A percentile compares a stretch with the other conserved stretches of the same genome.
Evolutionary conservation across 2,329 filamentous ascomycete species (phyloP).

Genomic region (Exutisphaerella laricina): DNA sequence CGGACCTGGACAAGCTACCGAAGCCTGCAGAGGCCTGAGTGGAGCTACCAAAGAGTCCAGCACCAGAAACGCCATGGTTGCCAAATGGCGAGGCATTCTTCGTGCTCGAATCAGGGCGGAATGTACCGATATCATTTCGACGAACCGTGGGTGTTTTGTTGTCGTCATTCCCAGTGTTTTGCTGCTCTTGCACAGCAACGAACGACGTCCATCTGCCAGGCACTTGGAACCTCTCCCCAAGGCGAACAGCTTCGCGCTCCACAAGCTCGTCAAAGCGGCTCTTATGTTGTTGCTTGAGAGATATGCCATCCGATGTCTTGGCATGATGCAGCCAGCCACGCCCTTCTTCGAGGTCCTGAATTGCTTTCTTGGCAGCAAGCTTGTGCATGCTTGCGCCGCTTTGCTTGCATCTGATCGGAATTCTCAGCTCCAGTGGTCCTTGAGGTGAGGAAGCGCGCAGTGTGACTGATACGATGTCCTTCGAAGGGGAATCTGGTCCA

Average conservation of each 20-base stretch:
- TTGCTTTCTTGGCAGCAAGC: slow-evolving; percentile 62
- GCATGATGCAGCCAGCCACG: slow-evolving; percentile 59
- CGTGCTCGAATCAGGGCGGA: no score
- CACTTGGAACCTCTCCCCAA: slow-evolving; percentile 63
- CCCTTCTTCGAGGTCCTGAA: slow-evolving; percentile 64
- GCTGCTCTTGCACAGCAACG: slow-evolving; percentile 58
- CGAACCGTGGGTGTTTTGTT: not conserved
- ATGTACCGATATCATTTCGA: no score
- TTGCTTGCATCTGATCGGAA: slow-evolving; percentile 46
- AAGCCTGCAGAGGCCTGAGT: not conserved
- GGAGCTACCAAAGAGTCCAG: not conserved
- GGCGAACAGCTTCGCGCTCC: slow-evolving; percentile 58
- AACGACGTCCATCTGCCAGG: slow-evolving; percentile 68
- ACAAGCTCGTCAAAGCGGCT: slow-evolving; percentile 55
- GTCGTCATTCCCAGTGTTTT: slow-evolving; percentile 16
- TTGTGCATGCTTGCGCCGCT: slow-evolving; percentile 51
- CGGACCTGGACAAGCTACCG: not conserved
- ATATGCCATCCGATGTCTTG: slow-evolving; percentile 36
- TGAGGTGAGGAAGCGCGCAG: slow-evolving; percentile 53
- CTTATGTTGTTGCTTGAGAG: slow-evolving; percentile 44
- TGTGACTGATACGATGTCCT: slow-evolving; percentile 51
- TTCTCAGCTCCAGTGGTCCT: slow-evolving; percentile 57
- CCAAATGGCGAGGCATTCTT: no score
- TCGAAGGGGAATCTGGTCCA: slow-evolving; percentile 45
- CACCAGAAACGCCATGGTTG: no score